These are phyloP conservation scores for Abelmoschus esculentus DNA, from an alignment of 345 rosid species.

Conservation along the genomic window DNA sequence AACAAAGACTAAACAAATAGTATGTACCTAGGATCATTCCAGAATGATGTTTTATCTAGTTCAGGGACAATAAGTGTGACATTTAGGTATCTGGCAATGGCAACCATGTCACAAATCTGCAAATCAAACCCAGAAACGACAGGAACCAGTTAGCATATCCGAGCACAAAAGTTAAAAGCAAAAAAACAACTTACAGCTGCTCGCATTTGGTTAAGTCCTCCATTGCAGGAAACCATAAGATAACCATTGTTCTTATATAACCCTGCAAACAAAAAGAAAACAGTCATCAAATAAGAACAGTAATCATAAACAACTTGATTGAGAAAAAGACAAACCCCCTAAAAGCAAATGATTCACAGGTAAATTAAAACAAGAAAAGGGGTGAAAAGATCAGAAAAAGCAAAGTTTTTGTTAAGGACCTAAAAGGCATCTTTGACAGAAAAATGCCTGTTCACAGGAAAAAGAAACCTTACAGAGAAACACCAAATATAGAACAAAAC, in stretches of 20 bases:
- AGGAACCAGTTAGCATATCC: constrained; percentile 4
- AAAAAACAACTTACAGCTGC: not conserved
- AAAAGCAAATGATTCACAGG: constrained; percentile 11
- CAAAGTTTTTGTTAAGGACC: not conserved
- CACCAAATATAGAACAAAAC: not conserved
- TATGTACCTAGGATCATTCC: not conserved
- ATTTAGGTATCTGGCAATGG: not conserved
- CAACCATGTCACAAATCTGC: not conserved
- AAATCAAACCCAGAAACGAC: constrained; percentile 13
- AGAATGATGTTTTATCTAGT: not conserved
- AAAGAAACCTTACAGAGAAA: not conserved
- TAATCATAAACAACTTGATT: not conserved
- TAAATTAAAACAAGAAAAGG: not conserved
- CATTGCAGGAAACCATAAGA: constrained; percentile 90
- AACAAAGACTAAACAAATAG: not conserved
- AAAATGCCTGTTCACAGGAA: not conserved
- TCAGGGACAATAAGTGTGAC: not conserved
- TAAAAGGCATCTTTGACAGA: not conserved
- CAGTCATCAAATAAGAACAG: constrained; percentile 1
- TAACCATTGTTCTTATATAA: constrained; percentile 12
- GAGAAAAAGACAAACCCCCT: not conserved
- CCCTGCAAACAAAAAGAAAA: not conserved
- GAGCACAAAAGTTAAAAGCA: not conserved
- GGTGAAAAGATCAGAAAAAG: not conserved
- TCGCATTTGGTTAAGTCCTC: constrained; percentile 62